A percentile compares a stretch with the other conserved stretches of the same genome.
Evolutionary conservation across 768 basidiomycete species (phyloP).

Genomic region (Boletus rubropictus): DNA sequence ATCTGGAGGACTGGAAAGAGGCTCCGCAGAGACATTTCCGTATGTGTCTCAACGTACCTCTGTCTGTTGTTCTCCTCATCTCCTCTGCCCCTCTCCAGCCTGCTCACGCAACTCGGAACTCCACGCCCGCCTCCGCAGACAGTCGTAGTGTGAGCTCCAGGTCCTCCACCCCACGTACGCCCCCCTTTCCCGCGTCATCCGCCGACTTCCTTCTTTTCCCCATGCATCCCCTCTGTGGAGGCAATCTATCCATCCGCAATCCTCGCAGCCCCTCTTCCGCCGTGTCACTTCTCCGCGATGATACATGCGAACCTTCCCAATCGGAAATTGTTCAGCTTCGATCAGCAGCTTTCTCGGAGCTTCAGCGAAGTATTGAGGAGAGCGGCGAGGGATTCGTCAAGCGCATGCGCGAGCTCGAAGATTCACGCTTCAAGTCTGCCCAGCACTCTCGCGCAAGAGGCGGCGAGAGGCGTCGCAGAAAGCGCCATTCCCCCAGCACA

Average conservation of each 20-base stretch:
- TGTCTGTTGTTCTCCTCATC: constrained; percentile 1
- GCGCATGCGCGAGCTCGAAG: constrained; percentile 71
- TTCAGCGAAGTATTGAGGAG: constrained; percentile 56
- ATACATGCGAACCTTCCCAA: constrained; percentile 19
- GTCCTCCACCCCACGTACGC: constrained; percentile 28
- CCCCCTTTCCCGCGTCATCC: constrained; percentile 43
- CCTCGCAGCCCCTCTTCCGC: constrained; percentile 21
- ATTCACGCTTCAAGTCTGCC: constrained; percentile 40
- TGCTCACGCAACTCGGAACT: constrained; percentile 22
- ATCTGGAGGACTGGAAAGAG: constrained; percentile 51
- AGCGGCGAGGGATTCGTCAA: constrained; percentile 62
- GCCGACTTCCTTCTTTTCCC: constrained; percentile 46
- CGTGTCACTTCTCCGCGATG: constrained; percentile 14
- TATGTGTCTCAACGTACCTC: constrained; percentile 24
- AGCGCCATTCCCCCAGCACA: constrained; percentile 30
- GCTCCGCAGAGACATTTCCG: constrained; percentile 43
- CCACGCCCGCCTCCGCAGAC: constrained; percentile 27
- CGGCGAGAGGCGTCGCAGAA: constrained; percentile 38
- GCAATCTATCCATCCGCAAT: constrained; percentile 6
- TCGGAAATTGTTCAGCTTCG: constrained; percentile 43
- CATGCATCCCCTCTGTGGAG: constrained; percentile 13
- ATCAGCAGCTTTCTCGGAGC: constrained; percentile 60
- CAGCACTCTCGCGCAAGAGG: constrained; percentile 36
- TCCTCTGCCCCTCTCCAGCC: constrained; percentile 9
- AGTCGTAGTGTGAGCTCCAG: constrained; percentile 22